phyloP scores from a whole-genome alignment of 2,329 filamentous ascomycete genomes.

The Talaromyces sp. region DNA sequence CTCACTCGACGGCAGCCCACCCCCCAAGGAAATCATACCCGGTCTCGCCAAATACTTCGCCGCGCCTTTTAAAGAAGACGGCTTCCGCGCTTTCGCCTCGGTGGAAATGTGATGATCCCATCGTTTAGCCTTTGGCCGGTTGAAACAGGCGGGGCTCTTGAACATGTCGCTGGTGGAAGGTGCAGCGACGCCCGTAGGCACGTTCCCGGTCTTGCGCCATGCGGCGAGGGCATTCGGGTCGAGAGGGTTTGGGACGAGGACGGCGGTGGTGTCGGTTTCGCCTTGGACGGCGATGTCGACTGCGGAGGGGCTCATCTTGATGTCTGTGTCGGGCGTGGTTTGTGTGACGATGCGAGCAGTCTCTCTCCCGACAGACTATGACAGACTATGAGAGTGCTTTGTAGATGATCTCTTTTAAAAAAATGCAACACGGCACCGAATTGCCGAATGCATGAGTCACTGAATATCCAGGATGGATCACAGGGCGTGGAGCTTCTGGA shows the following conservation, averaged over 20 bases:
- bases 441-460: neutral
- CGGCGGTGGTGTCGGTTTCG: constrained; percentile 36
- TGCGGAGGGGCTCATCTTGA: constrained; percentile 30
- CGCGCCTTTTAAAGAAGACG: constrained; percentile 75
- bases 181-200: constrained; percentile 73
- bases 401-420: too few relatives aligned
- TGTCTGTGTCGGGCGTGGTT: too few relatives aligned
- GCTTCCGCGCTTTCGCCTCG: constrained; percentile 58
- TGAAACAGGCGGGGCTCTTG: constrained; percentile 58
- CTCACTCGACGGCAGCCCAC: constrained; percentile 80
- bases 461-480: neutral
- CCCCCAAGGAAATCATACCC: constrained; percentile 78
- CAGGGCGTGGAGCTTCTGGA: neutral
- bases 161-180: constrained; percentile 77
- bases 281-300: constrained; percentile 31
- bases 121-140: constrained; percentile 72
- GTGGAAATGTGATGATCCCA: constrained; percentile 62
- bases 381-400: too few relatives aligned
- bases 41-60: constrained; percentile 75
- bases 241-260: constrained; percentile 45
- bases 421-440: neutral
- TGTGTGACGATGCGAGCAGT: neutral
- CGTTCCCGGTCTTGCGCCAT: constrained; percentile 66
- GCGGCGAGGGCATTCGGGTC: constrained; percentile 64
- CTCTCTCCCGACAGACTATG: neutral